These are phyloP conservation scores for Phytophthora syringae DNA, from an alignment of 352 stramenopile species.

Conservation along the genomic window DNA sequence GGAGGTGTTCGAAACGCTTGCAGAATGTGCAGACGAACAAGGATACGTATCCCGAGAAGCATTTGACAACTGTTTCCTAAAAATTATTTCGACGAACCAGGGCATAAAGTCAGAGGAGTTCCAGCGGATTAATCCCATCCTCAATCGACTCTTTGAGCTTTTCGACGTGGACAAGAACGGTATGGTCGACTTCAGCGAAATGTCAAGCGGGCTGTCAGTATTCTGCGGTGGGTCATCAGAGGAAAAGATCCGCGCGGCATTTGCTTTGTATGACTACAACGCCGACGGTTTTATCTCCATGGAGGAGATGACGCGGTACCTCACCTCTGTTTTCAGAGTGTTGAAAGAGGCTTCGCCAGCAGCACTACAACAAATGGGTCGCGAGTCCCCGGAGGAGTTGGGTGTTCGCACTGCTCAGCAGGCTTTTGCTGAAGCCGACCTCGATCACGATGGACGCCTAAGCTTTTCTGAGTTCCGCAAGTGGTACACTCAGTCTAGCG, in stretches of 20 bases:
- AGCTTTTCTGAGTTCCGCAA: slow-evolving; percentile 81
- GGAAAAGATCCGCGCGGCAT: slow-evolving; percentile 77
- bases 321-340: slow-evolving; percentile 88
- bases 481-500: slow-evolving; percentile 83
- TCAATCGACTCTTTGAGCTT: slow-evolving; percentile 81
- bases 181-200: slow-evolving; percentile 87
- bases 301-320: slow-evolving; percentile 86
- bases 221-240: slow-evolving; percentile 85
- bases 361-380: slow-evolving; percentile 49
- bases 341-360: slow-evolving; percentile 77
- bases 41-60: slow-evolving; percentile 73
- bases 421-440: slow-evolving; percentile 77
- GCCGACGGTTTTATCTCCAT: slow-evolving; percentile 84
- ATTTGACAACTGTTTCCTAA: slow-evolving; percentile 83
- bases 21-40: slow-evolving; percentile 72
- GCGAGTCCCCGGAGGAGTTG: slow-evolving; percentile 67
- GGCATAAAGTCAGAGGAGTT: slow-evolving; percentile 59
- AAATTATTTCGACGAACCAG: slow-evolving; percentile 66
- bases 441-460: slow-evolving; percentile 70
- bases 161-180: slow-evolving; percentile 90
- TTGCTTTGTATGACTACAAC: slow-evolving; percentile 88
- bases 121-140: slow-evolving; percentile 72
- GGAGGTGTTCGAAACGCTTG: slow-evolving; percentile 81
- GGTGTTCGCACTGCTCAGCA: slow-evolving; percentile 69
- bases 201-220: slow-evolving; percentile 84